These are phyloP conservation scores for Candida ficus DNA, from an alignment of 805 yeast genomes.

Conservation along the genomic window DNA sequence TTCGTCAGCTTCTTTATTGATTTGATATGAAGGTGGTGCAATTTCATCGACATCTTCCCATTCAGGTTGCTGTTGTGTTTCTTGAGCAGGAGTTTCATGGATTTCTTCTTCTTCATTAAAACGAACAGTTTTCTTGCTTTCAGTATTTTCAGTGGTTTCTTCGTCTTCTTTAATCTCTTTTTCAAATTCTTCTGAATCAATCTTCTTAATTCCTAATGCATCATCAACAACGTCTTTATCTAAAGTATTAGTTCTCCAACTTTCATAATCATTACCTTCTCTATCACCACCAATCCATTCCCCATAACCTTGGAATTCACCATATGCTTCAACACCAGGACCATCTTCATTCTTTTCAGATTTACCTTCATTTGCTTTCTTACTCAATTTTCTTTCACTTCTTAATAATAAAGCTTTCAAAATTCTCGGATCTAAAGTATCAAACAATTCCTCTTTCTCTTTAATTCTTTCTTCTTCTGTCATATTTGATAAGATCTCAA, in stretches of 20 bases:
- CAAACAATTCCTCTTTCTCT: conserved; percentile 63
- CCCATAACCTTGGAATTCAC: conserved; percentile 23
- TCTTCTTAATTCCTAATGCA: conserved; percentile 18
- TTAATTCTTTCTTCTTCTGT: conserved; percentile 55
- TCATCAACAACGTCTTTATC: conserved; percentile 16
- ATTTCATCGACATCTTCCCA: conserved; percentile 48
- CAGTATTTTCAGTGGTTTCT: not conserved
- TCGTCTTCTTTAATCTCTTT: conserved; percentile 10
- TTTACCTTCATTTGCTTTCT: too few relatives aligned
- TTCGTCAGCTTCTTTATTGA: conserved; percentile 40
- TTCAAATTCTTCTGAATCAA: conserved; percentile 1
- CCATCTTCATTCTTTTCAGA: not conserved
- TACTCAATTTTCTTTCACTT: conserved; percentile 40
- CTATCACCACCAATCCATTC: conserved; percentile 28
- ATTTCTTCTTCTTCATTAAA: conserved; percentile 26
- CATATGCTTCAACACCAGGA: not conserved
- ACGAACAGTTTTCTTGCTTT: conserved; percentile 25
- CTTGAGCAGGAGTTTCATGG: too few relatives aligned
- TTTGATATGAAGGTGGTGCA: conserved; percentile 45
- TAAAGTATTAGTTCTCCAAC: conserved; percentile 20
- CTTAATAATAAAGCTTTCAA: conserved; percentile 53
- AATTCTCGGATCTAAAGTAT: conserved; percentile 64
- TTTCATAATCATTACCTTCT: conserved; percentile 13
- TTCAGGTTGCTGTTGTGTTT: too few relatives aligned
- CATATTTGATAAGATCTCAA: conserved; percentile 57